Conservation (phyloP, 1,284 basidiomycete genomes). For the Erythrobasidium hasegawianum region DNA sequence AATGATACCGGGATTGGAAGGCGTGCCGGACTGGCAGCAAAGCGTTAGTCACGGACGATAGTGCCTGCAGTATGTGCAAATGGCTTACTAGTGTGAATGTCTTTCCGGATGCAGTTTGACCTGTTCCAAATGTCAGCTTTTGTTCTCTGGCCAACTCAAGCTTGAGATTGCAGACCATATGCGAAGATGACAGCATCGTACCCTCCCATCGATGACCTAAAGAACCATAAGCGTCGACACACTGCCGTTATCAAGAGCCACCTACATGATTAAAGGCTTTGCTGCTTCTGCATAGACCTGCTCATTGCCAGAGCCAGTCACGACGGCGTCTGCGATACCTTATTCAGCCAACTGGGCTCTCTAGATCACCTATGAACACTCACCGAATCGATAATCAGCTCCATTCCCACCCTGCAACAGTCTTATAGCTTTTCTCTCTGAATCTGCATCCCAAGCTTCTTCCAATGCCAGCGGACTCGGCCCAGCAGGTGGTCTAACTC, state of each 20-base stretch:
- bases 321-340: constrained; percentile 59
- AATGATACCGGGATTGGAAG: constrained; percentile 86
- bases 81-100: constrained; percentile 80
- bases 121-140: constrained; percentile 29
- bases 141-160: constrained; percentile 43
- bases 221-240: constrained; percentile 50
- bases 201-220: constrained; percentile 67
- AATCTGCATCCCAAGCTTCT: constrained; percentile 37
- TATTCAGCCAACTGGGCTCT: too few relatives aligned
- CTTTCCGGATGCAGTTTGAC: constrained; percentile 82
- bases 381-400: constrained; percentile 60
- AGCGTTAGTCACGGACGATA: too few relatives aligned
- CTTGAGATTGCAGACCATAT: constrained; percentile 61
- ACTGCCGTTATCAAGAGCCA: too few relatives aligned
- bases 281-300: constrained; percentile 79
- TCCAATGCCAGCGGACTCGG: constrained; percentile 30
- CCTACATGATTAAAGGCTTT: constrained; percentile 68
- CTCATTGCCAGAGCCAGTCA: constrained; percentile 77
- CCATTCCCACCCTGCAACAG: constrained; percentile 44
- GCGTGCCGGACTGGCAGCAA: constrained; percentile 61
- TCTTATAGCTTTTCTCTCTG: constrained; percentile 3
- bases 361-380: too few relatives aligned
- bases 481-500: constrained; percentile 40
- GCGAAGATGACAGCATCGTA: constrained; percentile 94
- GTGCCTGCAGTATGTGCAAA: too few relatives aligned